phyloP scores from a whole-genome alignment of 306 rosid species.

The Trifolium repens region DNA sequence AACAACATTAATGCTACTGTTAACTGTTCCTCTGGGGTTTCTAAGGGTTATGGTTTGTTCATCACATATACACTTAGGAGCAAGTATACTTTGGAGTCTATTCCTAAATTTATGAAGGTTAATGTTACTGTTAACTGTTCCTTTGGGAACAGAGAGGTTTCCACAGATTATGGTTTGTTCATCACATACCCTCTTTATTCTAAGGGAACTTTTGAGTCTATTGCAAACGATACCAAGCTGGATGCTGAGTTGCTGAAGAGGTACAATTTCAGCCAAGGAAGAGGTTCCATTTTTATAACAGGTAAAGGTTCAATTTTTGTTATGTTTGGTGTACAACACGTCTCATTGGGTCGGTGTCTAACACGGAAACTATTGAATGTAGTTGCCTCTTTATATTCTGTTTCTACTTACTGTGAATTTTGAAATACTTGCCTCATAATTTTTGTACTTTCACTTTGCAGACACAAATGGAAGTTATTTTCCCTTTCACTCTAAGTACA shows the following conservation, averaged over 20 bases:
- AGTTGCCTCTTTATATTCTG: too few species aligned
- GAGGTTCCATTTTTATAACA: slow-evolving; percentile 59
- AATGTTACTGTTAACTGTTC: slow-evolving; percentile 65
- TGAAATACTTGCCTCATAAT: too few species aligned
- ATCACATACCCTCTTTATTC: slow-evolving; percentile 62
- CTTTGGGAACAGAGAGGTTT: slow-evolving; percentile 61
- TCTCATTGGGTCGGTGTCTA: background rate
- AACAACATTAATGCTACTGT: slow-evolving; percentile 57
- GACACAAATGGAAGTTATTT: background rate
- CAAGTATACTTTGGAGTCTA: slow-evolving; percentile 42
- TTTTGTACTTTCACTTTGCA: background rate
- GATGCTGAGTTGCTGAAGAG: slow-evolving; percentile 34
- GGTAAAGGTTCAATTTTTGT: slow-evolving; percentile 55
- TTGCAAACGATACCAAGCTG: slow-evolving; percentile 33
- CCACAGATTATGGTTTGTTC: slow-evolving; percentile 66
- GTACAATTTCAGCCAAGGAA: slow-evolving; percentile 57
- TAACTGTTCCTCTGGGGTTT: slow-evolving; percentile 69
- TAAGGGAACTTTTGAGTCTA: slow-evolving; percentile 40
- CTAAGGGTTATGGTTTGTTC: slow-evolving; percentile 66
- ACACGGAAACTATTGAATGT: too few species aligned
- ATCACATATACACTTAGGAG: slow-evolving; percentile 62
- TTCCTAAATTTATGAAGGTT: slow-evolving; percentile 28
- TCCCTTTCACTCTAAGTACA: background rate
- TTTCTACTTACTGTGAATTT: too few species aligned
- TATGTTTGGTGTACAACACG: too few species aligned